Evolutionary conservation across 352 stramenopile species (phyloP).

Genomic region (Pythium aristosporum): DNA sequence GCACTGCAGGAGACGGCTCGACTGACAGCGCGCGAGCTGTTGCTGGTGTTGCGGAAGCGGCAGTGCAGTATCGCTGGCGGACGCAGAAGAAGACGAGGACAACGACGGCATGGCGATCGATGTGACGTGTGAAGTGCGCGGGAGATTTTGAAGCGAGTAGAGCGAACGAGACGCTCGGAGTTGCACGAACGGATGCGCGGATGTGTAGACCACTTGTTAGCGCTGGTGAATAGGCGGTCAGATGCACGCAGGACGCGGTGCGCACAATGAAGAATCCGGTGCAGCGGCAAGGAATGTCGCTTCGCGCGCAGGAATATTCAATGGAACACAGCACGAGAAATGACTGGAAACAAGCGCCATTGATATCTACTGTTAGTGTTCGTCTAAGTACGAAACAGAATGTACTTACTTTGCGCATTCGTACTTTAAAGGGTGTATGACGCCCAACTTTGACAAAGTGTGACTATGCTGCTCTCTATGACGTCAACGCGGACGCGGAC

Average conservation of each 20-base stretch:
- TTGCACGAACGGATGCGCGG: neutral
- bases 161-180: neutral
- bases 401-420: neutral
- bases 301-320: neutral
- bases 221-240: neutral
- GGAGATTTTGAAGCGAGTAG: neutral
- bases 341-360: conserved; percentile 14
- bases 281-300: neutral
- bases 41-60: conserved; percentile 26
- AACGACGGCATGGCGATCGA: neutral
- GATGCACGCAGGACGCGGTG: neutral
- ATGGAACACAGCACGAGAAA: conserved; percentile 1
- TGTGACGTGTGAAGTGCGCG: neutral
- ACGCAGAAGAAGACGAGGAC: neutral
- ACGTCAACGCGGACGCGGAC: neutral
- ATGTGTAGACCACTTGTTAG: neutral
- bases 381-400: neutral
- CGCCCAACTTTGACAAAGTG: neutral
- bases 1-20: conserved; percentile 78
- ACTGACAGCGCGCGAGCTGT: conserved; percentile 52
- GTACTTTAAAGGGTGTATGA: neutral
- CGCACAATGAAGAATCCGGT: neutral
- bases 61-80: neutral
- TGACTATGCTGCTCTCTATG: conserved; percentile 1
- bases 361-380: neutral